Evolutionary conservation across 2,329 filamentous ascomycete genomes (phyloP).

Genomic region (Aspergillus clavatus): DNA sequence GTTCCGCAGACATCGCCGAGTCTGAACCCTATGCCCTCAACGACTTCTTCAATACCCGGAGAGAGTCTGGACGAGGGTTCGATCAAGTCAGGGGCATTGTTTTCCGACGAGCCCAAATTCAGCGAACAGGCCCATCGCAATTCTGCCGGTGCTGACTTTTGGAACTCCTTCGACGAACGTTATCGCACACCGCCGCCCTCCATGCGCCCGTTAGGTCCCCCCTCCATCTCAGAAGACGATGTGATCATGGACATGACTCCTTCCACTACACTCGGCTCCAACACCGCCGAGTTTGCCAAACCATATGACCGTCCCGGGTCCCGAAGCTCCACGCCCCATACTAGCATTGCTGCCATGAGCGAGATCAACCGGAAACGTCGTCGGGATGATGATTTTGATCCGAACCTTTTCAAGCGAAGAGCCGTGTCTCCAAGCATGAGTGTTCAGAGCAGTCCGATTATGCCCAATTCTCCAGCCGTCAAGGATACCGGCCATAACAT

Average conservation of each 20-base stretch:
- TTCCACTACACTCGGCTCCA: constrained; percentile 27
- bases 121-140: constrained; percentile 69
- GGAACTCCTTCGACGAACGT: constrained; percentile 72
- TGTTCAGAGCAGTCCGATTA: constrained; percentile 80
- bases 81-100: constrained; percentile 31
- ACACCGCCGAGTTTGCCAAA: constrained; percentile 26
- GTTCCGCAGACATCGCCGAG: constrained; percentile 42
- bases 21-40: constrained; percentile 42
- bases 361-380: constrained; percentile 77
- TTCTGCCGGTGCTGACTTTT: constrained; percentile 67
- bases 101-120: constrained; percentile 63
- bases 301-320: constrained; percentile 34
- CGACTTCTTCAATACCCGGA: constrained; percentile 41
- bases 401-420: constrained; percentile 79
- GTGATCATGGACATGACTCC: constrained; percentile 38
- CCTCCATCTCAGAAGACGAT: constrained; percentile 43
- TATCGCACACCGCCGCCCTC: constrained; percentile 61
- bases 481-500: constrained; percentile 55
- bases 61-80: constrained; percentile 14
- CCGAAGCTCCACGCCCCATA: constrained; percentile 40
- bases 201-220: constrained; percentile 53
- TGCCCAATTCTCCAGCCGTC: constrained; percentile 74
- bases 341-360: constrained; percentile 48
- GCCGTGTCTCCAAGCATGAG: constrained; percentile 91
- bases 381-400: constrained; percentile 86